phyloP scores from a whole-genome alignment of 768 basidiomycete genomes.

The Pilatotrama ljubarskyi region DNA sequence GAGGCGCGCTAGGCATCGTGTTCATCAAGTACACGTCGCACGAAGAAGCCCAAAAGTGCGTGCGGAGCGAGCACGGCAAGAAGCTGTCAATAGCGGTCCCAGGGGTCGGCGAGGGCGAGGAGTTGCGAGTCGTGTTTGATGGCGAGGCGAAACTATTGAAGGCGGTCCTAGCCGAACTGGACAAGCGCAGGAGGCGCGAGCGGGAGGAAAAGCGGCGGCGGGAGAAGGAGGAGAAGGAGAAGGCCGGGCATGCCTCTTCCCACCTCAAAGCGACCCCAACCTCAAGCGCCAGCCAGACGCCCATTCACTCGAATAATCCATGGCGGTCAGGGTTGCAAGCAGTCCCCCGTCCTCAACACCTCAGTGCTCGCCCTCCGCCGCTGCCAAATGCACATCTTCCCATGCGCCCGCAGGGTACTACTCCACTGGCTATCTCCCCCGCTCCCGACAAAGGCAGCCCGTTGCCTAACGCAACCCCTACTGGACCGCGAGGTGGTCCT shows the following conservation, averaged over 20 bases:
- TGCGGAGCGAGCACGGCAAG: slow-evolving; percentile 66
- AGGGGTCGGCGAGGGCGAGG: slow-evolving; percentile 48
- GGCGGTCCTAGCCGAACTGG: slow-evolving; percentile 66
- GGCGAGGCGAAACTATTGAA: slow-evolving; percentile 65
- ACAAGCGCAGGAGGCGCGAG: slow-evolving; percentile 48
- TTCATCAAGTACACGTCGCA: slow-evolving; percentile 66
- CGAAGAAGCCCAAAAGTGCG: slow-evolving; percentile 68
- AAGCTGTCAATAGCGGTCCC: slow-evolving; percentile 44
- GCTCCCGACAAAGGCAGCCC: slow-evolving; percentile 14
- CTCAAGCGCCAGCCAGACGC: slow-evolving; percentile 22
- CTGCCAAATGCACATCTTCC: slow-evolving; percentile 13
- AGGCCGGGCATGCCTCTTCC: slow-evolving; percentile 13
- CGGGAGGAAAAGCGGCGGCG: slow-evolving; percentile 49
- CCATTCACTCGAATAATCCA: slow-evolving; percentile 17
- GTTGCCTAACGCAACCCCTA: not conserved
- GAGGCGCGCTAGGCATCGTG: slow-evolving; percentile 80
- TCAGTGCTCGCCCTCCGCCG: slow-evolving; percentile 4
- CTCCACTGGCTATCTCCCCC: slow-evolving; percentile 18
- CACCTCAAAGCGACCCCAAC: slow-evolving; percentile 19
- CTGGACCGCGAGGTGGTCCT: slow-evolving; percentile 10
- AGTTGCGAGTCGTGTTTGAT: slow-evolving; percentile 79
- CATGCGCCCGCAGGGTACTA: slow-evolving; percentile 16
- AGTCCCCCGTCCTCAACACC: slow-evolving; percentile 6
- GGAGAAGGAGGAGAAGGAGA: slow-evolving; percentile 35
- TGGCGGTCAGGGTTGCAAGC: slow-evolving; percentile 18